phyloP scores from a whole-genome alignment of 208 protist species.

The Trypanosoma melophagium region DNA sequence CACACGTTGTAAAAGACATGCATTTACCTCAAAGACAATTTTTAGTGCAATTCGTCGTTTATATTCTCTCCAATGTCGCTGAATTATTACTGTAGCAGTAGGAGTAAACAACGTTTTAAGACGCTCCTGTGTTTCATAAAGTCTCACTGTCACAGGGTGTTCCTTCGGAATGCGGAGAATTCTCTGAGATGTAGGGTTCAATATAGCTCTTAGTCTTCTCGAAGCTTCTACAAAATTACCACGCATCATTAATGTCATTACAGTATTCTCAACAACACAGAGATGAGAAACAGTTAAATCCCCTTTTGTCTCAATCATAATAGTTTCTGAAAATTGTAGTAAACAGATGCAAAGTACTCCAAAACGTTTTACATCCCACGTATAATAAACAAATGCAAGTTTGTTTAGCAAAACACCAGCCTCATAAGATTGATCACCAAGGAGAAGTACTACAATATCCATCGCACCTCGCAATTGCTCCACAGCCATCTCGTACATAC shows the following conservation, averaged over 20 bases:
- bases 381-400: conserved; percentile 56
- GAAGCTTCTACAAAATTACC: conserved; percentile 50
- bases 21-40: conserved; percentile 44
- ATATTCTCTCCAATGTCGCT: conserved; percentile 51
- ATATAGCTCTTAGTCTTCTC: conserved; percentile 31
- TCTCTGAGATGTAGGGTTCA: conserved; percentile 1
- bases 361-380: conserved; percentile 44
- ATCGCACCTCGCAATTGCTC: conserved; percentile 48
- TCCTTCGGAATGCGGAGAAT: conserved; percentile 38
- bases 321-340: conserved; percentile 50
- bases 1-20: conserved; percentile 43
- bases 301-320: conserved; percentile 37
- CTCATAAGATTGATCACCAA: conserved; percentile 33
- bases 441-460: conserved; percentile 38
- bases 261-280: conserved; percentile 52
- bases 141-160: conserved; percentile 42
- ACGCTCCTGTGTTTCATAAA: conserved; percentile 32
- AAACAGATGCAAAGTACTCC: conserved; percentile 52
- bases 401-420: conserved; percentile 53
- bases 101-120: conserved; percentile 33
- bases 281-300: conserved; percentile 45
- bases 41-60: conserved; percentile 28
- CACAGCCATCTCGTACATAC: conserved; percentile 35
- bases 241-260: conserved; percentile 47
- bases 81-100: conserved; percentile 45